Evolutionary conservation across 129 eudicot genomes (phyloP), one percentile per base, ranked within the genome.

Genomic region (Sambucus nigra): DNA sequence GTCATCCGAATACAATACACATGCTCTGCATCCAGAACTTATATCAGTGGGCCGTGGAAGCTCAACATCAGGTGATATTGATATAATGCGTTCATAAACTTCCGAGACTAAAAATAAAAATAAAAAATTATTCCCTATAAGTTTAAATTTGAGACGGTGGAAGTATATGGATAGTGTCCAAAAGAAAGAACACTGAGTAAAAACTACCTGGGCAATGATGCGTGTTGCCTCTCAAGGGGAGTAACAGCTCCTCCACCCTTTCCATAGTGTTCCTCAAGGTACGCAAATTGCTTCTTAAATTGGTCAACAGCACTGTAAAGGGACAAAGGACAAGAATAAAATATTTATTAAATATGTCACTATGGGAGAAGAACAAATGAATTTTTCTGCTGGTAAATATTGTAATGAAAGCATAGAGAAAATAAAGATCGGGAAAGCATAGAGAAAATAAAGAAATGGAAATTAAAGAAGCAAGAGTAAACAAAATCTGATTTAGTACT

Each of bases 241-340:
- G 84, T 77, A 23, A 82, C 79, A 71, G 73, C 88, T 12, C 74
- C 23, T 42, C 84, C 80, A 45, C 93, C 95, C 39, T 89, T 89
- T 53, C 94, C 91, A 63, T 89, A 89, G 73, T 79, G 97, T 70
- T 89, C 97, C 76, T 89, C 97, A 40, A 89, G 95, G 70, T 78
- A 79, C 28, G 97, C 97, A 81, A 89, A 89, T 72, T 89, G 97
- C 73, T 89, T 89, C 84, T 89, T 89, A 25, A 89, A 89, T 68
- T 89, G 88, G 71, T 89, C 97, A 63, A 89, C 97, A 55, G 97
- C 97, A 81, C 97, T 89, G 82, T 46, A 57, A 50, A 64, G 40
- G 52, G 21, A 22, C 26, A 25, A 26, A 16, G n/a, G 20, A 3
- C 46, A 13, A 13, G 38, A 31, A 31, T 5, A 11, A 31, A 31